Conservation (phyloP, 148 eudicot genomes). For the Cornus controversa region DNA sequence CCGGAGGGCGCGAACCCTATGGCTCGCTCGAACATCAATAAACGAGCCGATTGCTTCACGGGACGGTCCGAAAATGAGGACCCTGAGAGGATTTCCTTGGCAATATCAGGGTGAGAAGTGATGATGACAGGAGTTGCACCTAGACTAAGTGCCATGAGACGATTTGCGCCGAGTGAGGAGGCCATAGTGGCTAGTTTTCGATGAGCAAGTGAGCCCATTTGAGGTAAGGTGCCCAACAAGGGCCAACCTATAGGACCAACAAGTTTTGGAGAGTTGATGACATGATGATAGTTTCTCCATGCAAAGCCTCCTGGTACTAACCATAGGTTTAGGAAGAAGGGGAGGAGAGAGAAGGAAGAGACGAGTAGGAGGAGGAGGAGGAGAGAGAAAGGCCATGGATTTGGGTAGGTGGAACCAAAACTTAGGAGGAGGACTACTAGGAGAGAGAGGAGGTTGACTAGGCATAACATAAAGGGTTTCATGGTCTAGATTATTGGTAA, state of each 20-base stretch:
- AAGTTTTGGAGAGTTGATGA: conserved; percentile 25
- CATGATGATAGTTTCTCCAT: conserved; percentile 51
- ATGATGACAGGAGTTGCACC: conserved; percentile 58
- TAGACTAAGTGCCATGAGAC: conserved; percentile 74
- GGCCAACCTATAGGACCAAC: conserved; percentile 75
- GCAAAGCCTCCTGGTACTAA: conserved; percentile 72
- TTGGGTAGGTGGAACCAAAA: conserved; percentile 27
- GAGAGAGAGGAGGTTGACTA: conserved; percentile 25
- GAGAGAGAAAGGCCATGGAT: conserved; percentile 30
- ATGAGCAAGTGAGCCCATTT: conserved; percentile 59
- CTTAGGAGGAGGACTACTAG: conserved; percentile 19
- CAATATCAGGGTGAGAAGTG: conserved; percentile 72
- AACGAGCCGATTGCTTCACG: conserved; percentile 54
- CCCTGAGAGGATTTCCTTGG: conserved; percentile 60
- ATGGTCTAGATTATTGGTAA: conserved; percentile 11
- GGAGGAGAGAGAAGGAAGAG: conserved; percentile 30
- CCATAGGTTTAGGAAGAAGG: conserved; percentile 49
- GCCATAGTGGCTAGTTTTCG: conserved; percentile 61
- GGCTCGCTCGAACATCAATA: conserved; percentile 76
- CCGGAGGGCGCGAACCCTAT: conserved; percentile 76
- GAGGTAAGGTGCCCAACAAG: conserved; percentile 55
- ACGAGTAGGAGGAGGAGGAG: conserved; percentile 16
- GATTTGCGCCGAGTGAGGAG: conserved; percentile 33
- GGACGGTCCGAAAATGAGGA: conserved; percentile 71
- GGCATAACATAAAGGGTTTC: conserved; percentile 23